Evolutionary conservation across 345 rosid species (phyloP).

Genomic region (Eucalyptus pumila): DNA sequence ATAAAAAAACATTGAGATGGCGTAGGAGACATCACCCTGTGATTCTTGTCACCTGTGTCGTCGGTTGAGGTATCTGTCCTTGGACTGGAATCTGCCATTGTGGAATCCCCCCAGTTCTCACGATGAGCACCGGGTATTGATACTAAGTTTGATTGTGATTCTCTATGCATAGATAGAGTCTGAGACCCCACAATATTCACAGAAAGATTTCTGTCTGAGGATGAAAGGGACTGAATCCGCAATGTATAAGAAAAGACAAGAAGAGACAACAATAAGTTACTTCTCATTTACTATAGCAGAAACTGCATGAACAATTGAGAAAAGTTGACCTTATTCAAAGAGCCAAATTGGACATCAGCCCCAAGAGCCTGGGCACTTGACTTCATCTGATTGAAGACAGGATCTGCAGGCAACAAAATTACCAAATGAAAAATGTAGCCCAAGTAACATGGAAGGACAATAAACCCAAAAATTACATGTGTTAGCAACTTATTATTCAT

Average conservation of each 20-base stretch:
- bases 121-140: slow-evolving; percentile 29
- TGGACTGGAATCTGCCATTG: slow-evolving; percentile 77
- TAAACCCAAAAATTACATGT: background rate
- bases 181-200: slow-evolving; percentile 15
- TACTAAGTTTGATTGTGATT: slow-evolving; percentile 22
- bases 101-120: slow-evolving; percentile 57
- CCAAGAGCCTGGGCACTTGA: slow-evolving; percentile 26
- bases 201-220: slow-evolving; percentile 22
- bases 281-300: background rate
- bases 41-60: slow-evolving; percentile 77
- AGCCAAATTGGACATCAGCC: slow-evolving; percentile 33
- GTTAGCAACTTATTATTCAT: background rate
- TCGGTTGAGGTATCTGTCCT: slow-evolving; percentile 85
- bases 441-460: background rate
- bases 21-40: slow-evolving; percentile 39
- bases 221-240: slow-evolving; percentile 16
- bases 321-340: slow-evolving; percentile 27
- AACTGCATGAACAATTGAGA: background rate
- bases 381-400: slow-evolving; percentile 45
- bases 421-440: background rate
- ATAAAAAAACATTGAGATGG: background rate
- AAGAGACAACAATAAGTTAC: background rate
- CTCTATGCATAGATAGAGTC: slow-evolving; percentile 15
- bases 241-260: background rate
- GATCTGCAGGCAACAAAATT: slow-evolving; percentile 16